Evolutionary conservation across 1,139 yeast genomes (phyloP).

Genomic region (Protomyces inouyei): DNA sequence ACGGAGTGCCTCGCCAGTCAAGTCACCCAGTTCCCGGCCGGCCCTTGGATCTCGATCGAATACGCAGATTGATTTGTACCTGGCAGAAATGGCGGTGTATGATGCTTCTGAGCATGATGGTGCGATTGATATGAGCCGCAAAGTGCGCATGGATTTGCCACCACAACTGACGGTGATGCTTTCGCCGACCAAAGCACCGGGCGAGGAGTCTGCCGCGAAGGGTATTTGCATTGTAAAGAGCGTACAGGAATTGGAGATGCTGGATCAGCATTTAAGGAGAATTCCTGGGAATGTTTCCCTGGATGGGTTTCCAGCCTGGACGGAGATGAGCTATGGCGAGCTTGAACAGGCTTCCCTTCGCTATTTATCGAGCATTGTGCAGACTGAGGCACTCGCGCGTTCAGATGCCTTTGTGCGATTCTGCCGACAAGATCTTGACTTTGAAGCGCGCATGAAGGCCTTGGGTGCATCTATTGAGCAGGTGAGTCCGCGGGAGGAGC

Average conservation of each 20-base stretch:
- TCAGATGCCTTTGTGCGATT: slow-evolving; percentile 1
- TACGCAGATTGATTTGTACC: background rate
- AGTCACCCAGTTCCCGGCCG: background rate
- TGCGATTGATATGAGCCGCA: background rate
- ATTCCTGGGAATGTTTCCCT: background rate
- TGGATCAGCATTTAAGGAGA: background rate
- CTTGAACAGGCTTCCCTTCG: background rate
- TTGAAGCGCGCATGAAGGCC: background rate
- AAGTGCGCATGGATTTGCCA: background rate
- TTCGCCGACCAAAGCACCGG: slow-evolving; percentile 15
- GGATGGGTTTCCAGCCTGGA: slow-evolving; percentile 4
- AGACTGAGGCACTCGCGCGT: background rate
- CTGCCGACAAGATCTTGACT: slow-evolving; percentile 10
- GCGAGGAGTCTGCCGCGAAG: background rate
- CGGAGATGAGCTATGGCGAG: slow-evolving; percentile 1
- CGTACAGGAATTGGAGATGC: slow-evolving; percentile 7
- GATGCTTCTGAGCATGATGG: slow-evolving; percentile 14
- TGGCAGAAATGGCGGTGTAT: slow-evolving; percentile 16
- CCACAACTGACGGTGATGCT: slow-evolving; percentile 16
- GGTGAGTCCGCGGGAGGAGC: background rate
- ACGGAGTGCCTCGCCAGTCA: slow-evolving; percentile 12
- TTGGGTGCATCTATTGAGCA: background rate
- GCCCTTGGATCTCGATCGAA: background rate
- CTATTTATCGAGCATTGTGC: slow-evolving; percentile 5
- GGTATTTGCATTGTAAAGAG: slow-evolving; percentile 15